These are phyloP conservation scores for Pisolithus orientalis DNA, from an alignment of 768 basidiomycete species.

Conservation along the genomic window DNA sequence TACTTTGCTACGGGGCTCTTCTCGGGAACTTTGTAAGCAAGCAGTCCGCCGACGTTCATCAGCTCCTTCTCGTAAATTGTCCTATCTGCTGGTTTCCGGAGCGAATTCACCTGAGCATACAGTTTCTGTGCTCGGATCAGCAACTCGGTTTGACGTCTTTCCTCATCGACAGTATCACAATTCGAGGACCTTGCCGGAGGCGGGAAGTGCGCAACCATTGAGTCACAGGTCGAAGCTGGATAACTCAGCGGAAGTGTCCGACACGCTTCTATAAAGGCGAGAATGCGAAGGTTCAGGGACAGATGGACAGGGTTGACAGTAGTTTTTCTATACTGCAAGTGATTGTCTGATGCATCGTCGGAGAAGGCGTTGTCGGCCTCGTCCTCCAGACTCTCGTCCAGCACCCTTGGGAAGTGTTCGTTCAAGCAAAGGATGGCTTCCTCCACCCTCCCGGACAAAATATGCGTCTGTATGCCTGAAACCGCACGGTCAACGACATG, in stretches of 20 bases:
- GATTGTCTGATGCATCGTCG: conserved; percentile 25
- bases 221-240: conserved; percentile 8
- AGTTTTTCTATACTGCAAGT: conserved; percentile 44
- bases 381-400: conserved; percentile 25
- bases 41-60: conserved; percentile 63
- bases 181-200: conserved; percentile 8
- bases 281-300: conserved; percentile 78
- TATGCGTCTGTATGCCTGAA: conserved; percentile 61
- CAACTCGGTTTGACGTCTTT: conserved; percentile 40
- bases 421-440: conserved; percentile 64
- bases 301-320: conserved; percentile 75
- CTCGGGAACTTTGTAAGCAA: conserved; percentile 82
- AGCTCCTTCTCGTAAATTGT: conserved; percentile 64
- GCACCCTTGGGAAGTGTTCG: conserved; percentile 68
- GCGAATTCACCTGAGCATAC: conserved; percentile 50
- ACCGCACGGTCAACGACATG: neutral
- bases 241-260: conserved; percentile 62
- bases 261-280: conserved; percentile 81
- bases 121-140: conserved; percentile 62
- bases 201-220: neutral
- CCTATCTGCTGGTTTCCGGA: conserved; percentile 52
- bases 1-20: conserved; percentile 71
- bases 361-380: conserved; percentile 1
- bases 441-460: conserved; percentile 72
- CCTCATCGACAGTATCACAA: conserved; percentile 27